Base-by-base conservation (phyloP, 2,329 filamentous ascomycete species). In the Cytospora mali region DNA sequence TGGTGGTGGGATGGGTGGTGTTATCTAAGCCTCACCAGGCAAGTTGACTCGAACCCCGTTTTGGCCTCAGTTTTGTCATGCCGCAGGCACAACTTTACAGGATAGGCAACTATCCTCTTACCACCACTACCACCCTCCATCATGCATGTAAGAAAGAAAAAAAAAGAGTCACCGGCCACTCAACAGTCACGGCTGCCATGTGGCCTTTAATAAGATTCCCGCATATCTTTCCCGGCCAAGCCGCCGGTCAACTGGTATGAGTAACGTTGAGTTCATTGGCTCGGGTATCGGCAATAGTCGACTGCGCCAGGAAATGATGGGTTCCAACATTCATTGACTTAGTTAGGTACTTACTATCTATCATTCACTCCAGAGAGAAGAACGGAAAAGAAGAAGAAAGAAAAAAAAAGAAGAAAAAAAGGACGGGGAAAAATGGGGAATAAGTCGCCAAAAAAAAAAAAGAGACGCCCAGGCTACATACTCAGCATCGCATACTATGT, bases 11-110 rank as follows among this genome's bases (percentile, higher is more conserved):
- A 62, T 53, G 29, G 35, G 5, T 18, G 2, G 35, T 18, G 35
- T 14, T 39, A 58, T 52, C 62, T 61, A 64, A 64, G 62, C 62
- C 62, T 14, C 25, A 13, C 54, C 52, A 56, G 46, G 51, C 33
- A 51, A n/a, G n/a, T n/a, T n/a, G n/a, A n/a, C 29, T 46, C 48
- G 49, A 31, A n/a, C n/a, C 57, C 23, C 10, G 11, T 59, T 59
- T 53, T 23, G 57, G 52, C 29, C 35, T 39, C 42, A 18, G 35
- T 46, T 49, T 53, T 59, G 59, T 62, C 59, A 65, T 59, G 2
- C 35, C 35, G 16, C 6, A 14, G 16, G 35, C 62, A 56, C 27
- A 27, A 33, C 21, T 50, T 48, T 52, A 59, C 57, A 9, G 52
- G 54, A 52, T 29, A 49, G 63, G 63, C 35, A 62, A 42, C 46